Base-by-base conservation (phyloP, 495 filamentous ascomycete genomes). In the Apodospora peruviana region DNA sequence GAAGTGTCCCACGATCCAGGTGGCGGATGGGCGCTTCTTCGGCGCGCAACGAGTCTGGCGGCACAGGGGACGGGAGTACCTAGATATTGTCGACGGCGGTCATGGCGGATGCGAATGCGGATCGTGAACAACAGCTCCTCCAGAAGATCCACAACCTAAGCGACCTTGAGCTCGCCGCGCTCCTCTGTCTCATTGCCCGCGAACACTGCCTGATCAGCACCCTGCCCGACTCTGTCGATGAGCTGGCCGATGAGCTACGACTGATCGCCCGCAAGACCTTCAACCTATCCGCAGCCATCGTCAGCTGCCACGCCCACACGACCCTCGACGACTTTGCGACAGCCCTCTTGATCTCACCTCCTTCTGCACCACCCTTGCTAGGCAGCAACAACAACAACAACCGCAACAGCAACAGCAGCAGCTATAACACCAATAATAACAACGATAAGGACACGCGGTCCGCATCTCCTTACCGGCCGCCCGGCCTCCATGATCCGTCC, bases 151-250 rank as follows among this genome's bases (percentile, higher is more conserved):
- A 86, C 63, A 73, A 76, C 40, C 72, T 97, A 36, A 89, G 86
- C 46, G 93, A 96, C 67, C 75, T 96, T 40, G 91, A 96, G 67
- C 80, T 98, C 36, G 93, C 93, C 21, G 69, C 85, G 11, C 75
- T 96, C 18, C 74, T 96, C 42, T 91, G 82, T 57, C 78, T 96
- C 23, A 73, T 86, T 46, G 80, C 84, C 20, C 78, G 81, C 47
- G 85, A 93, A 66, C 91, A 97, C 61, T 96, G 89, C 65, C 82
- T 96, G 49, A 81, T 97, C 58, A 83, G 86, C 65, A 85, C 86
- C 35, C 82, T 84, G 9, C 66, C 71, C 19, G 69, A 77, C 24
- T 71, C 68, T 45, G 60, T 91, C 37, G 71, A 85, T 60, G 74
- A 80, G 48, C 69, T 95, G 23, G 76, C 80, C 35, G 72, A 82